phyloP scores from a whole-genome alignment of 1,284 basidiomycete species.

The Ceratobasidium sp. region DNA sequence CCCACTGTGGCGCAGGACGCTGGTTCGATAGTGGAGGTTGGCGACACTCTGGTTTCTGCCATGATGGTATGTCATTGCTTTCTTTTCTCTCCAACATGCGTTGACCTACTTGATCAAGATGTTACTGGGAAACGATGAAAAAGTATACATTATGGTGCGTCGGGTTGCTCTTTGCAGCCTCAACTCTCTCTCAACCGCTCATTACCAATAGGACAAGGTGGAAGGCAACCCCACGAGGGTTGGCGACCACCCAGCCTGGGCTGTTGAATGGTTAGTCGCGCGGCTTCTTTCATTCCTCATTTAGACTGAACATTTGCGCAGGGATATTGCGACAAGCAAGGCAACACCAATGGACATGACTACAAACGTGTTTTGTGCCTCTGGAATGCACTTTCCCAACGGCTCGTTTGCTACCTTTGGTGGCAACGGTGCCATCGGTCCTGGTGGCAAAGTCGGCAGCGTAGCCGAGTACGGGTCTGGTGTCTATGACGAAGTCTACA shows the following conservation, averaged over 20 bases:
- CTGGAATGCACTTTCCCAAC: slow-evolving; percentile 40
- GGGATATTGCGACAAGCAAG: slow-evolving; percentile 46
- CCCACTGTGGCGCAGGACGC: slow-evolving; percentile 36
- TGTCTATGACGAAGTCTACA: slow-evolving; percentile 25
- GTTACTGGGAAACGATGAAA: slow-evolving; percentile 35
- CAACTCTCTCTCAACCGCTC: neutral
- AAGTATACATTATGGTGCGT: slow-evolving; percentile 35
- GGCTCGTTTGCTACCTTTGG: slow-evolving; percentile 42
- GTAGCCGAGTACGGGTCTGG: slow-evolving; percentile 33
- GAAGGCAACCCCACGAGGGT: slow-evolving; percentile 16
- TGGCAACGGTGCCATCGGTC: slow-evolving; percentile 40
- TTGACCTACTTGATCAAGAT: slow-evolving; percentile 1
- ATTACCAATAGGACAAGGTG: slow-evolving; percentile 35
- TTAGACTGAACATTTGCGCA: neutral
- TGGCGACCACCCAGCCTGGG: slow-evolving; percentile 22
- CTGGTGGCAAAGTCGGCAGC: slow-evolving; percentile 38
- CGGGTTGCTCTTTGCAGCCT: neutral
- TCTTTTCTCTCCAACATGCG: neutral
- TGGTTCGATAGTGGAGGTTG: slow-evolving; percentile 24
- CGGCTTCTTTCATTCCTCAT: neutral
- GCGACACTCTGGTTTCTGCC: slow-evolving; percentile 29
- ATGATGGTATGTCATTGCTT: slow-evolving; percentile 16
- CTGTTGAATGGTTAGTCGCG: slow-evolving; percentile 22
- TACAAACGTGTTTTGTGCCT: slow-evolving; percentile 47
- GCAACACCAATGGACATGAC: slow-evolving; percentile 53